A percentile compares a stretch with the other conserved stretches of the same genome.
Conservation (phyloP, 2,329 filamentous ascomycete species). For the Pseudocercospora vitis region DNA sequence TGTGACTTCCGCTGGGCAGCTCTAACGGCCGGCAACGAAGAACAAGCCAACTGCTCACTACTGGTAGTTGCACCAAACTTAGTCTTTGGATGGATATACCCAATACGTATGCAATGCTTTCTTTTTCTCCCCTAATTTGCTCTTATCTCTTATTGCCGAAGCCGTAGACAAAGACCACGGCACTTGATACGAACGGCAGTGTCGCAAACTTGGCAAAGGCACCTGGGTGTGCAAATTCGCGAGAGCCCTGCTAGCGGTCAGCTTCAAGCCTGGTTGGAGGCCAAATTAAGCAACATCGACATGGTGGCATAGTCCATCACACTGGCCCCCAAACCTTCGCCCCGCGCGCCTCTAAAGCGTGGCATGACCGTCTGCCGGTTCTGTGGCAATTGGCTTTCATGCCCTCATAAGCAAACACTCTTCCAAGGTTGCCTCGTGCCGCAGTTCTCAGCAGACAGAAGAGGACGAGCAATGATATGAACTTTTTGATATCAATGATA, state of each 20-base stretch:
- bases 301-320: background rate
- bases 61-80: conserved; percentile 1
- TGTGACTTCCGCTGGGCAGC: conserved; percentile 2
- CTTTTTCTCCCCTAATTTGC: too few species aligned
- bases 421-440: too few species aligned
- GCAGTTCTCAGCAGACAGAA: too few species aligned
- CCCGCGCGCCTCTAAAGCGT: too few species aligned
- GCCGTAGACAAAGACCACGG: too few species aligned
- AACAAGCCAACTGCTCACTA: conserved; percentile 7
- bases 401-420: too few species aligned
- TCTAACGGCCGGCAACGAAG: conserved; percentile 6
- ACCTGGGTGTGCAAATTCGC: background rate
- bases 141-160: too few species aligned
- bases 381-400: too few species aligned
- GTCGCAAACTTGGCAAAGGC: background rate
- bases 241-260: background rate
- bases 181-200: background rate
- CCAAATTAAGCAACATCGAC: background rate
- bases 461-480: too few species aligned
- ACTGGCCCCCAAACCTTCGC: background rate
- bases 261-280: background rate
- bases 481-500: too few species aligned
- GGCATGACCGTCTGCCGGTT: too few species aligned
- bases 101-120: conserved; percentile 5
- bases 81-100: conserved; percentile 4